These are phyloP conservation scores for Musa schizocarpa DNA, from an alignment of 176 grass and related monocot genomes.

Conservation along the genomic window DNA sequence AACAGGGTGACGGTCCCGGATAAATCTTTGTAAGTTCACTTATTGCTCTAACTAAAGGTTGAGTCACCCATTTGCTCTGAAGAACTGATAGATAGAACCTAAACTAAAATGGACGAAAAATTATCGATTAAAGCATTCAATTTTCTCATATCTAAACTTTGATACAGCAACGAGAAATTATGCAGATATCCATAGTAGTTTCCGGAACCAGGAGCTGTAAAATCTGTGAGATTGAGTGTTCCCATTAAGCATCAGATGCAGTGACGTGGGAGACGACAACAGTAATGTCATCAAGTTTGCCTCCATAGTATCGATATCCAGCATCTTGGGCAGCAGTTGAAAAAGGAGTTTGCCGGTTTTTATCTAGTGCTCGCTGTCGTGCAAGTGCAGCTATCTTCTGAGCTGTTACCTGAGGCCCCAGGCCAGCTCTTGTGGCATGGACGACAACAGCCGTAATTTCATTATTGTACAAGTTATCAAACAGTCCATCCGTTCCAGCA, in stretches of 20 bases:
- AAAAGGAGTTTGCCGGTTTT: constrained; percentile 73
- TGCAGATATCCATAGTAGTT: too few species aligned
- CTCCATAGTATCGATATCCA: constrained; percentile 77
- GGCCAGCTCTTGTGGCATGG: constrained; percentile 51
- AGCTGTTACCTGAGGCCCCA: constrained; percentile 55
- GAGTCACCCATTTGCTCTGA: too few species aligned
- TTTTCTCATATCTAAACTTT: too few species aligned
- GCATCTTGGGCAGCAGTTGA: constrained; percentile 83
- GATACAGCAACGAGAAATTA: too few species aligned
- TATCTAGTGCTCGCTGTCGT: constrained; percentile 71
- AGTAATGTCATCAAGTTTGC: constrained; percentile 90
- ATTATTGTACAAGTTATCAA: constrained; percentile 83
- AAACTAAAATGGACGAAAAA: too few species aligned
- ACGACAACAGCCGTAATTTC: constrained; percentile 69
- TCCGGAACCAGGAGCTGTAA: background rate
- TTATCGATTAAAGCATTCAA: too few species aligned
- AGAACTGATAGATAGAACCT: too few species aligned
- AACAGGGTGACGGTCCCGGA: too few species aligned
- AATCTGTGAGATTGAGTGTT: background rate
- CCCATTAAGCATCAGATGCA: background rate
- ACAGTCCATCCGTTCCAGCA: constrained; percentile 84
- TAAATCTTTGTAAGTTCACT: too few species aligned
- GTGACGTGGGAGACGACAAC: constrained; percentile 75
- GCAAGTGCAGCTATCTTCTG: constrained; percentile 91
- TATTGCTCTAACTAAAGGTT: too few species aligned